Conservation (phyloP, 73 alveolate genomes). For the Stentor coeruleus region DNA sequence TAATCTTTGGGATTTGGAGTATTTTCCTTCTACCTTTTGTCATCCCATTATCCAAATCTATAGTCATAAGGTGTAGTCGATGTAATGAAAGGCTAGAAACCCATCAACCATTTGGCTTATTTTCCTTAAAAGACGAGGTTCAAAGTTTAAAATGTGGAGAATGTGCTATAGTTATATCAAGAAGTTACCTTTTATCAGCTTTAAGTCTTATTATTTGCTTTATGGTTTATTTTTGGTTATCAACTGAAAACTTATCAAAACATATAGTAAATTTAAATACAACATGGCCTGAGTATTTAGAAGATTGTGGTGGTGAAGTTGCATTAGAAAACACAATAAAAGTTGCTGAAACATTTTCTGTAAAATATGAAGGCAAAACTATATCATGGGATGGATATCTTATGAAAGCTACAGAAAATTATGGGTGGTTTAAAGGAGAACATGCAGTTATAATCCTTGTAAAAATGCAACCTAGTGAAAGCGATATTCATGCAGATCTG, state of each 20-base stretch:
- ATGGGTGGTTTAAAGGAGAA: constrained; percentile 32
- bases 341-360: constrained; percentile 68
- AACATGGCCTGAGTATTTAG: constrained; percentile 72
- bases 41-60: constrained; percentile 38
- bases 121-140: constrained; percentile 46
- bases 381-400: constrained; percentile 81
- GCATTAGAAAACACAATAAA: constrained; percentile 65
- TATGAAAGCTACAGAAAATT: constrained; percentile 39
- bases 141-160: constrained; percentile 52
- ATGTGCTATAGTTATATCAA: constrained; percentile 51
- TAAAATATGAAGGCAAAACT: constrained; percentile 64
- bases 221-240: constrained; percentile 27
- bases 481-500: constrained; percentile 69
- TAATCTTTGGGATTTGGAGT: constrained; percentile 48
- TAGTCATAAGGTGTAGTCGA: constrained; percentile 51
- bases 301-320: constrained; percentile 84
- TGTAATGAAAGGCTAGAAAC: constrained; percentile 44
- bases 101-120: constrained; percentile 41
- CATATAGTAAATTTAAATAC: constrained; percentile 32
- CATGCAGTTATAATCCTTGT: constrained; percentile 61
- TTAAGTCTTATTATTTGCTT: constrained; percentile 16
- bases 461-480: constrained; percentile 86
- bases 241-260: constrained; percentile 28
- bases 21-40: constrained; percentile 47
- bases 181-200: constrained; percentile 35